phyloP scores from a whole-genome alignment of 2,329 filamentous ascomycete genomes.

The Ceratocystiopsis minuta region DNA sequence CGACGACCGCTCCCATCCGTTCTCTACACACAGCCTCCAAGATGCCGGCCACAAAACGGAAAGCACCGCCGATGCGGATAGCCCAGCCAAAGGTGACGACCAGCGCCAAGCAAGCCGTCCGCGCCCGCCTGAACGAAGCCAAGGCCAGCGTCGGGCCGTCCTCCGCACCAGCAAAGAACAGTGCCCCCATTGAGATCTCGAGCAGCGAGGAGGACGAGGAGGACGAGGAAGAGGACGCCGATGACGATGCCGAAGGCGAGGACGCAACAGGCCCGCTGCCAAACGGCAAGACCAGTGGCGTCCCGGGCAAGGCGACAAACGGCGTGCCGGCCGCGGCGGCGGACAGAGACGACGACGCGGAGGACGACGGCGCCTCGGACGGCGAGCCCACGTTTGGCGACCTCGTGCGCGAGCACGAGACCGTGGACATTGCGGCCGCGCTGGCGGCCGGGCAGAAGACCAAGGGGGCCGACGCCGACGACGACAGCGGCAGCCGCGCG shows the following conservation, averaged over 20 bases:
- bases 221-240: background rate
- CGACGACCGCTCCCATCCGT: background rate
- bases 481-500: conserved; percentile 15
- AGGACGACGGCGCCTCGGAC: conserved; percentile 15
- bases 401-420: conserved; percentile 53
- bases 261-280: background rate
- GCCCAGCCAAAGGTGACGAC: conserved; percentile 35
- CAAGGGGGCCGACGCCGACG: conserved; percentile 9
- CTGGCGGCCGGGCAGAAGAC: conserved; percentile 13
- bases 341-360: background rate
- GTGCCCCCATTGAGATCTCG: conserved; percentile 33
- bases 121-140: conserved; percentile 38
- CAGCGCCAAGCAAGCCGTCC: conserved; percentile 31
- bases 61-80: conserved; percentile 34
- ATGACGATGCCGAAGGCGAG: background rate
- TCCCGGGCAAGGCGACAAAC: background rate
- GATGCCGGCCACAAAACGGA: conserved; percentile 42
- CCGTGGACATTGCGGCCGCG: conserved; percentile 57
- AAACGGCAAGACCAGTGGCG: too few relatives aligned
- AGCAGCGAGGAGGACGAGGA: conserved; percentile 26
- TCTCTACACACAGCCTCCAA: background rate
- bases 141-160: conserved; percentile 26
- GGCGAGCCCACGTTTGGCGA: conserved; percentile 55
- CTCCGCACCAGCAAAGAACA: conserved; percentile 12
- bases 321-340: background rate